A percentile compares a stretch with the other conserved stretches of the same genome.
Conservation (phyloP, 148 eudicot genomes). For the Chenopodium berlandieri region DNA sequence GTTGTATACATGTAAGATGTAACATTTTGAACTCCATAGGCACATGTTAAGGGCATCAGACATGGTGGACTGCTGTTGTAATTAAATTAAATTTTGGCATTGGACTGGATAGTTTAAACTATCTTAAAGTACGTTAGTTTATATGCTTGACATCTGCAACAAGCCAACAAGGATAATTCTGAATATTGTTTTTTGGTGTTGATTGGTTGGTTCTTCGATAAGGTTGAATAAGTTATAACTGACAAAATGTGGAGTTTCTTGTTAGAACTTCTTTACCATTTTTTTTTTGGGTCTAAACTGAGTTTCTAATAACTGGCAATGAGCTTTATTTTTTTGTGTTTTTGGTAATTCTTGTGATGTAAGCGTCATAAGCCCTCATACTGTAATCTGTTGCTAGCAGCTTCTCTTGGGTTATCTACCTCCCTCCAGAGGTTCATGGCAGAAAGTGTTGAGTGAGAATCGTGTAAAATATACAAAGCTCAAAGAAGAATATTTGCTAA, state of each 20-base stretch:
- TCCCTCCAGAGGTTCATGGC: conserved; percentile 47
- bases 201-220: not conserved
- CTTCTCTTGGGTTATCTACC: conserved; percentile 69
- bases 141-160: not conserved
- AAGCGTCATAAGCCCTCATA: not conserved
- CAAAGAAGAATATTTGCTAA: conserved; percentile 52
- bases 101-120: too few relatives aligned
- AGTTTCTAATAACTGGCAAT: too few relatives aligned
- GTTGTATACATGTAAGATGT: too few relatives aligned
- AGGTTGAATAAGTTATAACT: not conserved
- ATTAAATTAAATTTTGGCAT: too few relatives aligned
- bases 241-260: not conserved
- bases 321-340: not conserved
- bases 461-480: conserved; percentile 49
- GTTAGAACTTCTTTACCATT: not conserved
- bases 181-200: not conserved
- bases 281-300: not conserved
- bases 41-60: too few relatives aligned
- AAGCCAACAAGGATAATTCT: not conserved
- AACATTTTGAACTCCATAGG: too few relatives aligned
- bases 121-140: too few relatives aligned
- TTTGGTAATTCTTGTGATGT: not conserved
- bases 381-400: conserved; percentile 36
- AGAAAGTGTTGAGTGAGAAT: conserved; percentile 45
- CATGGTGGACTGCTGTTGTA: too few relatives aligned